Base-by-base conservation (phyloP, 176 grass and related monocot genomes). In the Oryza australiensis region DNA sequence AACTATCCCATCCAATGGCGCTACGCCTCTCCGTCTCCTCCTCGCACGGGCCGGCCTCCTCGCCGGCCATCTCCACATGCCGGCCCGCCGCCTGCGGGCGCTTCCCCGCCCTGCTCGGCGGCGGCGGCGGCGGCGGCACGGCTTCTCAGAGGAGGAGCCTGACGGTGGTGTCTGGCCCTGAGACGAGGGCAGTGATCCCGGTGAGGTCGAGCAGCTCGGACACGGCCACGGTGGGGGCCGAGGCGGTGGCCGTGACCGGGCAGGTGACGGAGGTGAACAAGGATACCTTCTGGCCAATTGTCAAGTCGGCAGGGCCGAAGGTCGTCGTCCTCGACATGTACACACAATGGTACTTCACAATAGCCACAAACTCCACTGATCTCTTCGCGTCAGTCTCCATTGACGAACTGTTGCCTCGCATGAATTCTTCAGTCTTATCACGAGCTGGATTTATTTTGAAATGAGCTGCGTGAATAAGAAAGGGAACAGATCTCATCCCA, bases 281-380 rank as follows among this genome's bases (percentile, higher is more conserved):
- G 83, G 93, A 99, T 62, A 99, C 91, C 37, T 99, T 99, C 89
- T 99, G 93, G 93, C 91, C 93, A 48, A 93, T 89, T 70, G 93
- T 99, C 64, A 82, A 96, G 68, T 85, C 93, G 30, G 91, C 97
- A 75, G 93, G 83, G 57, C 64, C 88, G 20, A 94, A 92, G 85
- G 6, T 94, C 26, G 93, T 99, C 64, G 93, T 99, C 62, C 89
- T 99, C 13, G 97, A 99, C 80, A 96, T 99, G 97, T 99, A 99
- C 78, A 96, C 97, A 15, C 85, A 96, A 88, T 99, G 97, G 97
- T 99, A 89, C 38, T 49, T n/a, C 66, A 26, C 23, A 26, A 71
- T 59, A 60, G 22, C 22, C 55, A 60, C 9, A 11, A 24, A 33
- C 23, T 64, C 72, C 35, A 53, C 43, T 28, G 16, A 34, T 81